Percentiles rank a stretch among this genome's conserved stretches.
Evolutionary conservation across 73 alveolate genomes (phyloP).

Genomic region (Breviolum minutum): DNA sequence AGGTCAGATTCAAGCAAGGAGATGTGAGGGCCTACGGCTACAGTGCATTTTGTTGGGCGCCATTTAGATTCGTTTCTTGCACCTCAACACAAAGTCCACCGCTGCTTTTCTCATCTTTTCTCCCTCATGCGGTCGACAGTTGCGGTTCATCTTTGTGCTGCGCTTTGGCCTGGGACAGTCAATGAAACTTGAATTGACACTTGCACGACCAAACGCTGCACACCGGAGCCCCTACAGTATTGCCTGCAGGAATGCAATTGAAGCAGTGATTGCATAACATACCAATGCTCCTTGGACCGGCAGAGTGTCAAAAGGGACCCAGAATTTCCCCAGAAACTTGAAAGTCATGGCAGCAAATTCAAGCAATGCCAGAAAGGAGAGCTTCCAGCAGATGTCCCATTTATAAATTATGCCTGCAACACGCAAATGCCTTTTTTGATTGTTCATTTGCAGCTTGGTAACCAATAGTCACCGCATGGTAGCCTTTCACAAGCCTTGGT

Average conservation of each 20-base stretch:
- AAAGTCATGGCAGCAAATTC: neutral
- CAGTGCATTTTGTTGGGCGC: too few relatives aligned
- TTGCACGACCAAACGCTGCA: too few relatives aligned
- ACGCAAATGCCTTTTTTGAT: neutral
- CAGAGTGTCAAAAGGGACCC: too few relatives aligned
- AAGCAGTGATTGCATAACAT: constrained; percentile 5
- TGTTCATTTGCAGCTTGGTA: neutral
- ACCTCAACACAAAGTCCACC: too few relatives aligned
- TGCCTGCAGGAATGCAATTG: constrained; percentile 24
- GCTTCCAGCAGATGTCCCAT: neutral
- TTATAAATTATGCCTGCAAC: neutral
- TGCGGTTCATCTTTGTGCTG: constrained; percentile 41
- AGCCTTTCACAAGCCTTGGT: constrained; percentile 54
- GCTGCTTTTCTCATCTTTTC: neutral
- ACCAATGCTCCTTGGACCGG: constrained; percentile 9
- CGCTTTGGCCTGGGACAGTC: constrained; percentile 20
- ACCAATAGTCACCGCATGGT: constrained; percentile 45
- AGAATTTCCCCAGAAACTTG: too few relatives aligned
- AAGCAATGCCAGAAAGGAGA: neutral
- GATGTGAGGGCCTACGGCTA: too few relatives aligned
- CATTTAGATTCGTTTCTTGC: too few relatives aligned
- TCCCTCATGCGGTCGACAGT: constrained; percentile 9
- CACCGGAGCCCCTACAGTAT: neutral
- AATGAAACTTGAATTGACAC: too few relatives aligned
- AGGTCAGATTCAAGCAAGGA: too few relatives aligned